Evolutionary conservation across 129 eudicot species (phyloP), one percentile per base, ranked within the genome.

Genomic region (Deinandra increscens): DNA sequence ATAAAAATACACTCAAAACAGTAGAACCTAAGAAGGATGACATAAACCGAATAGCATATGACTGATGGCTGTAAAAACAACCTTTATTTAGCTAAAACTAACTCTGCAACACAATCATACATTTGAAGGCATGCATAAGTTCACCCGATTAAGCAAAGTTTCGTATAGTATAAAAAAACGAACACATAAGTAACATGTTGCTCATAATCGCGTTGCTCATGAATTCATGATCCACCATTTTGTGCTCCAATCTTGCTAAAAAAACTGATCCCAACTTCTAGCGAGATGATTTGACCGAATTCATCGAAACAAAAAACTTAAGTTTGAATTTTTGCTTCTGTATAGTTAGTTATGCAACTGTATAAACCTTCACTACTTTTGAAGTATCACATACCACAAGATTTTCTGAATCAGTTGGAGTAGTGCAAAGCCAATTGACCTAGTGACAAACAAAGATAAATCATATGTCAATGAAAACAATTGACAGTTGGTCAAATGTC

Each of bases 401-500:
- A 46, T 94, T 94, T 50, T 94, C 99, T 6, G 97, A 83, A 77
- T 89, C 97, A 44, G 81, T 48, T 6, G 99, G 90, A 51, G 97
- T 83, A 7, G 94, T 85, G 83, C 99, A 94, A 12, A 94, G 94
- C 99, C 97, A 89, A 70, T 94, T 94, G 15, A 90, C 97, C 99
- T 94, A 83, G 12, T 56, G 43, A 70, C 42, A 38, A n/a, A 33
- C 17, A n/a, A 60, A 66, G 37, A 38, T 62, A 60, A 60, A 58
- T 10, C 69, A 45, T 12, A 51, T 7, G 66, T 41, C 8, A 31
- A 17, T 3, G 7, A 39, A 39, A 39, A 51, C n/a, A 10, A 3
- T n/a, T 59, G 20, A 54, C 59, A 44, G 43, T 11, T 4, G 44
- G 37, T 43, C 38, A 66, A 66, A 55, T 60, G n/a, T 60, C 39